Evolutionary conservation across 169 alveolate genomes (phyloP), one percentile per base, ranked within the genome.

Genomic region (Plasmodium cynomolgi): DNA sequence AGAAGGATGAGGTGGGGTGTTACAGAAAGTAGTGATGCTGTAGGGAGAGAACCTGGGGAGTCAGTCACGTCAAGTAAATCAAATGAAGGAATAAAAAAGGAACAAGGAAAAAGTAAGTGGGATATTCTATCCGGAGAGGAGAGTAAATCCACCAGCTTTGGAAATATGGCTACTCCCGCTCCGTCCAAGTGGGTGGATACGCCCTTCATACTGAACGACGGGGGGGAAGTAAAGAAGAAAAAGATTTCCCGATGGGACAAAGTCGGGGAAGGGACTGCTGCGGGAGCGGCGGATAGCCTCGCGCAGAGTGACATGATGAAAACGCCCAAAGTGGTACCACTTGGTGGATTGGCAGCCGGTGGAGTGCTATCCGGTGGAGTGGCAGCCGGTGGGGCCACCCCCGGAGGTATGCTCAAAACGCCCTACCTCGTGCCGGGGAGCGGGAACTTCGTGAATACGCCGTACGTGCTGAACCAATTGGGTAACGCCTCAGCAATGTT

Each of bases 51-150:
- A 91, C 33, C 92, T 75, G 68, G 91, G 82, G 20, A 95, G 84
- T 54, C 93, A 68, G 1, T 73, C 84, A 92, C 83, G 77, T 84
- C 96, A 34, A 91, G 94, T 50, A 96, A 96, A 81, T 54, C 84
- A 58, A 54, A 94, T 92, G 47, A 94, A 93, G 84, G 95, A 93
- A 41, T 68, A 6, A 39, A 73, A 47, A 58, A 93, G 81, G 88
- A 84, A 7, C 83, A 62, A n/a, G 56, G 73, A 26, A 91, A 54
- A 81, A 72, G 84, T 23, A 82, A 83, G 72, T 91, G 95, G 95
- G 92, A 62, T 39, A 2, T 6, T 39, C 47, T 83, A 37, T 23
- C 44, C 15, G 95, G 73, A 58, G 80, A 73, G 44, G 41, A 73
- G 31, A 68, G 31, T 20, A 13, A 56, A 23, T 23, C 71, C 20